A percentile compares a stretch with the other conserved stretches of the same genome.
Conservation (phyloP, 805 yeast genomes). For the Yamadazyma laniorum region DNA sequence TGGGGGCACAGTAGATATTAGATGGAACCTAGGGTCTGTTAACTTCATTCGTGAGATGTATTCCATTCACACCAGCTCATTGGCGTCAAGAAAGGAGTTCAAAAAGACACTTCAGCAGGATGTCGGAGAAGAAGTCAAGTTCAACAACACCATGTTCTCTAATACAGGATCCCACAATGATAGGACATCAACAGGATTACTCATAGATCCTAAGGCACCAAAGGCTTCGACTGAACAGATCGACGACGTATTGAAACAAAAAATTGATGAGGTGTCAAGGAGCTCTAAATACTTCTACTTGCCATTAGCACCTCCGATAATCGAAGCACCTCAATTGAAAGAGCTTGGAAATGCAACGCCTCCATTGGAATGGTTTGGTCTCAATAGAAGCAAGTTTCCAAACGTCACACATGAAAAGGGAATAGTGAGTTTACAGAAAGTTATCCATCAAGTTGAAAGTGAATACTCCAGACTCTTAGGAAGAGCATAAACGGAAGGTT, state of each 20-base stretch:
- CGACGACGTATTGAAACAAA: constrained; percentile 38
- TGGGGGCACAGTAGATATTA: constrained; percentile 85
- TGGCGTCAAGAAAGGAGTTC: constrained; percentile 54
- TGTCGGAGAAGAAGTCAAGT: constrained; percentile 12
- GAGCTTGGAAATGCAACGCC: constrained; percentile 98
- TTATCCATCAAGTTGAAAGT: constrained; percentile 66
- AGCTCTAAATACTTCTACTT: constrained; percentile 50
- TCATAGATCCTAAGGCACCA: constrained; percentile 2
- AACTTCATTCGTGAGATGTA: constrained; percentile 91
- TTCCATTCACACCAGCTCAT: constrained; percentile 76
- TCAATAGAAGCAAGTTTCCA: constrained; percentile 84
- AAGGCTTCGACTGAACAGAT: constrained; percentile 15
- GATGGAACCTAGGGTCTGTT: constrained; percentile 93
- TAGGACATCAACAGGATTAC: neutral
- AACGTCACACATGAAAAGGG: constrained; percentile 79
- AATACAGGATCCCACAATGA: neutral
- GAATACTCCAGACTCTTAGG: constrained; percentile 52
- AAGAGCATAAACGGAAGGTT: constrained; percentile 25
- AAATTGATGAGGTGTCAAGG: constrained; percentile 35
- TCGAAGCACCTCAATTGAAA: constrained; percentile 84
- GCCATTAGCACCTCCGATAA: constrained; percentile 72
- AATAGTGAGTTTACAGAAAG: constrained; percentile 68
- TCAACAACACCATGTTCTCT: constrained; percentile 15
- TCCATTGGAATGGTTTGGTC: constrained; percentile 97
- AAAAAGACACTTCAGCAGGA: constrained; percentile 30